phyloP scores from a whole-genome alignment of 164 flowering plant species.

The Platanus orientalis region DNA sequence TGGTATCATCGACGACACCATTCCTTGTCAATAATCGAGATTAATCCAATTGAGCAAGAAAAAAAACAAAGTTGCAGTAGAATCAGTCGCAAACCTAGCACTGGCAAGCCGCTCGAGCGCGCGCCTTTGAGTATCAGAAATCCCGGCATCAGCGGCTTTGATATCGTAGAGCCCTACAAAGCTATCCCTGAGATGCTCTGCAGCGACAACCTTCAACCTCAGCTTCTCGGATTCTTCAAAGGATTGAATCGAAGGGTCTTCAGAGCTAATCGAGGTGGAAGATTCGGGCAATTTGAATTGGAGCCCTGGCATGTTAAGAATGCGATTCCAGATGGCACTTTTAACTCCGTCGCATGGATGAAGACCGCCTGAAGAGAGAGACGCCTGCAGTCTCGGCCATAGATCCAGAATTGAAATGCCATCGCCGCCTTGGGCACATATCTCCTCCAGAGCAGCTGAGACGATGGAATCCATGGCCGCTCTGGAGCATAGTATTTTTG shows the following conservation, averaged over 20 bases:
- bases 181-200: conserved; percentile 53
- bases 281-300: conserved; percentile 24
- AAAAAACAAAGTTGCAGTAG: neutral
- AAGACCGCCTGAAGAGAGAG: conserved; percentile 36
- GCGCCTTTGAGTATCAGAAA: conserved; percentile 41
- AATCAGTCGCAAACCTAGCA: conserved; percentile 35
- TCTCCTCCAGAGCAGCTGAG: conserved; percentile 65
- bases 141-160: conserved; percentile 37
- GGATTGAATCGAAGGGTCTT: conserved; percentile 26
- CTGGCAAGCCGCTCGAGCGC: conserved; percentile 57
- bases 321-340: conserved; percentile 39
- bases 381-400: conserved; percentile 41
- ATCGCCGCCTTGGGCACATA: conserved; percentile 44
- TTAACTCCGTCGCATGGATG: conserved; percentile 43
- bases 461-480: conserved; percentile 59
- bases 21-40: too few relatives aligned
- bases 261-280: neutral
- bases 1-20: too few relatives aligned
- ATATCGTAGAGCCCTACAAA: conserved; percentile 70
- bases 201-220: conserved; percentile 46
- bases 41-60: neutral
- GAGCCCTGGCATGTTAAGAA: conserved; percentile 45
- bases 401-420: conserved; percentile 47
- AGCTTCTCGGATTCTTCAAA: conserved; percentile 48
- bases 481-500: neutral